Base-by-base conservation (phyloP, 352 stramenopile species). In the Globisporangium parvum region DNA sequence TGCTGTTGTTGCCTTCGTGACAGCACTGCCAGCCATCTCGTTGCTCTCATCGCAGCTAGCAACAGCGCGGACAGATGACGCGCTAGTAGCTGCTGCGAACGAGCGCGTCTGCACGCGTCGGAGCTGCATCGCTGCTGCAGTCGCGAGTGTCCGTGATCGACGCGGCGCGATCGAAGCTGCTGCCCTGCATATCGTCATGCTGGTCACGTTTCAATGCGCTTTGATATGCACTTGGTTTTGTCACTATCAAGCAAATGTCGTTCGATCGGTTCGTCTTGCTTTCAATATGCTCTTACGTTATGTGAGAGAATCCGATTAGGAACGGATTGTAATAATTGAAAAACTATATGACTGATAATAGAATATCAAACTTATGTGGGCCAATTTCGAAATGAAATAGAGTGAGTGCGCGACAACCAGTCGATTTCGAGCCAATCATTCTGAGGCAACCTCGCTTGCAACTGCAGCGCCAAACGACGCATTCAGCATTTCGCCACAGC, bases 21-120 rank as follows among this genome's bases (percentile, higher is more conserved):
- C 31, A 1, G 31, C 39, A 44, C 15, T 44, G 15, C 15, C 39
- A 20, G 15, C 14, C 14, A n/a, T 15, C 8, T 18, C 3, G 14
- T 44, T 15, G 39, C 39, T 44, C 39, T 44, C 14, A 15, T 23
- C 21, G 18, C 11, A 20, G 18, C 18, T 9, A 45, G 15, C 8
- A 21, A 18, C 1, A 45, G 39, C 39, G 18, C 14, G n/a, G 0
- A 10, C 41, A 47, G 41, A 14, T 9, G 37, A 21, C 3, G 15
- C 47, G 51, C n/a, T 26, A 3, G 31, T 10, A 9, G 35, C 8
- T 4, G 54, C 18, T 21, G 37, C 11, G 8, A 45, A 41, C 8
- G 55, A 20, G 39, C 55, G 55, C 31, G 53, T 61, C 20, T 59
- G 53, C 23, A 45, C 39, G 39, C 55, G 39, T 24, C 55, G 55